These are phyloP conservation scores for Phytophthora parvispora DNA, from an alignment of 352 stramenopile species.

Conservation along the genomic window DNA sequence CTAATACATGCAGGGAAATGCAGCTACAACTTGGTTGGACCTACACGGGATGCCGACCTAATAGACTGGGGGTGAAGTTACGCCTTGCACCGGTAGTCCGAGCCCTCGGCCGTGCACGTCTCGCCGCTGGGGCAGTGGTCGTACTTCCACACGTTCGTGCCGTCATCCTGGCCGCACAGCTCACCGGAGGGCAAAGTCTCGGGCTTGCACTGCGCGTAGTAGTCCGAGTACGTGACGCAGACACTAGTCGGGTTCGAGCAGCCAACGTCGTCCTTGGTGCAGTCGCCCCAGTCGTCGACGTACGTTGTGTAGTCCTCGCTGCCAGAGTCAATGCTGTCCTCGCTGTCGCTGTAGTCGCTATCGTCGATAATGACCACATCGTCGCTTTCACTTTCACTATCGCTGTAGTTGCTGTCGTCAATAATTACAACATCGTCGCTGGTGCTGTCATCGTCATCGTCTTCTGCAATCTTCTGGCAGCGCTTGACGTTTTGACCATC, in stretches of 20 bases:
- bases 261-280: neutral
- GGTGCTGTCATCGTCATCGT: no score
- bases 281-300: slow-evolving; percentile 9
- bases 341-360: no score
- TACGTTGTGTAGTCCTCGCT: no score
- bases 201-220: slow-evolving; percentile 31
- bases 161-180: slow-evolving; percentile 32
- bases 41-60: neutral
- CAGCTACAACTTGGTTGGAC: neutral
- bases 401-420: no score
- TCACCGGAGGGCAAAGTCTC: slow-evolving; percentile 7
- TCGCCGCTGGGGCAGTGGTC: slow-evolving; percentile 22
- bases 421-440: no score
- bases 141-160: slow-evolving; percentile 25
- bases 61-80: neutral
- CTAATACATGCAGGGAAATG: neutral
- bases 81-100: slow-evolving; percentile 25
- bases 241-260: no score
- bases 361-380: no score
- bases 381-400: no score
- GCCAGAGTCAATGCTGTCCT: neutral
- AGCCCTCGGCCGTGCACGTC: slow-evolving; percentile 14
- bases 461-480: slow-evolving; percentile 16
- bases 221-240: slow-evolving; percentile 16
- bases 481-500: slow-evolving; percentile 4